These are phyloP conservation scores for Fraxinus sp. DNA, from an alignment of 305 asterid genomes.

Conservation along the genomic window DNA sequence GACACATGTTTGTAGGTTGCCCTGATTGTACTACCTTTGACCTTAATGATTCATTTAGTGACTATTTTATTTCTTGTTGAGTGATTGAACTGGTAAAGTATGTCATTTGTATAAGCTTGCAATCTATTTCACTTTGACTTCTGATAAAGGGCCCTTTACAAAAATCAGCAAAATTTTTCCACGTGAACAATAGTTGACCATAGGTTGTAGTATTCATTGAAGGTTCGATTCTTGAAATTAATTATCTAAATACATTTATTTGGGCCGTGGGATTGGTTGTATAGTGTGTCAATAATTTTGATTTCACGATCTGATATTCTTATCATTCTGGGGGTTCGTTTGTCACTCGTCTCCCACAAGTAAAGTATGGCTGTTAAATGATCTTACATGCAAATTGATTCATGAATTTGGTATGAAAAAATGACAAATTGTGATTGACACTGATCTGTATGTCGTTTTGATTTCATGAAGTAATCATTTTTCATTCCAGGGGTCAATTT, in stretches of 20 bases:
- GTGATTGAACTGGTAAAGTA: neutral
- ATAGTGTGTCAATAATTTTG: neutral
- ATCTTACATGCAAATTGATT: neutral
- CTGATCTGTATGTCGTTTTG: neutral
- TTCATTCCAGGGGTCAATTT: constrained; percentile 69
- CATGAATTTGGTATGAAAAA: neutral
- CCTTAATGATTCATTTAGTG: neutral
- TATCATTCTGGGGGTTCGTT: neutral
- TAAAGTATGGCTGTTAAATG: neutral
- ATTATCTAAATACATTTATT: neutral
- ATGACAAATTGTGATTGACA: neutral
- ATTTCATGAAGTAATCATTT: neutral
- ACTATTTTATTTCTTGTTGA: neutral
- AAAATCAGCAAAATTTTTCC: neutral
- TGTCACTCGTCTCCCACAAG: neutral
- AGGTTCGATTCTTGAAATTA: neutral
- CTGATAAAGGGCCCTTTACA: neutral
- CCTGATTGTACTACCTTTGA: neutral
- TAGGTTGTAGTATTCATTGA: neutral
- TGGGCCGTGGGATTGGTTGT: neutral
- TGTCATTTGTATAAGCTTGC: neutral
- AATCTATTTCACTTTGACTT: neutral
- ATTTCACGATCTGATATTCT: neutral
- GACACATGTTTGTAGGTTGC: neutral
- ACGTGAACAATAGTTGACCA: neutral